Evolutionary conservation across 768 basidiomycete genomes (phyloP).

Genomic region (Hypholoma sublateritium): DNA sequence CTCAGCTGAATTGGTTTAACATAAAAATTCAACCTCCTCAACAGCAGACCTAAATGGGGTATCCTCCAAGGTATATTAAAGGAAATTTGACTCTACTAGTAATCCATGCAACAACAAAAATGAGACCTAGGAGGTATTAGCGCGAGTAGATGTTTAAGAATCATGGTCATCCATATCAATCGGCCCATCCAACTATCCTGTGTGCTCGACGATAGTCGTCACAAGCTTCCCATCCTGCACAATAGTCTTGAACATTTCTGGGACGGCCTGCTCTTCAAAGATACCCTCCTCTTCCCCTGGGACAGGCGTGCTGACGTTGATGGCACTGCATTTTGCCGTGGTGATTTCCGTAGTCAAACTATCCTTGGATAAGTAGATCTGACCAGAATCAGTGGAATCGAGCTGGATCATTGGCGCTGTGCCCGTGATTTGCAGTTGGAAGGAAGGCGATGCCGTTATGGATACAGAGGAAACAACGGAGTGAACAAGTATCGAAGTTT

Average conservation of each 20-base stretch:
- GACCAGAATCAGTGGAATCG: conserved; percentile 93
- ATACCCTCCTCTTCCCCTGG: conserved; percentile 90
- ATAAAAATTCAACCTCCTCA: background rate
- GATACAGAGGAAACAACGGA: conserved; percentile 91
- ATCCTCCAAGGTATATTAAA: conserved; percentile 1
- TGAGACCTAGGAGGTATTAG: background rate
- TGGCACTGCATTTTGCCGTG: conserved; percentile 89
- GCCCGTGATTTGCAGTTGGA: conserved; percentile 90
- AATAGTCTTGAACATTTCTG: conserved; percentile 93
- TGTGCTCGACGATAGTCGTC: conserved; percentile 88
- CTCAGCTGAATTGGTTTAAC: background rate
- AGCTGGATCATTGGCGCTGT: conserved; percentile 89
- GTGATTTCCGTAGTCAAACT: conserved; percentile 82
- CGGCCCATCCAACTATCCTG: conserved; percentile 31
- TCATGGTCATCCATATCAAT: background rate
- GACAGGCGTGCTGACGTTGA: conserved; percentile 88
- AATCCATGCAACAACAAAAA: background rate
- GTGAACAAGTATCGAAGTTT: conserved; percentile 85
- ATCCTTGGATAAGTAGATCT: conserved; percentile 87
- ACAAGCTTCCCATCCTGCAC: conserved; percentile 82
- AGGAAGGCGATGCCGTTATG: conserved; percentile 90
- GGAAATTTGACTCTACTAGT: background rate
- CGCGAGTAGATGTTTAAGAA: background rate
- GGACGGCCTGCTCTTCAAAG: conserved; percentile 86
- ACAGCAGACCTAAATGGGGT: background rate